Evolutionary conservation across 768 basidiomycete species (phyloP).

Genomic region (Rhizopogon vesiculosus): DNA sequence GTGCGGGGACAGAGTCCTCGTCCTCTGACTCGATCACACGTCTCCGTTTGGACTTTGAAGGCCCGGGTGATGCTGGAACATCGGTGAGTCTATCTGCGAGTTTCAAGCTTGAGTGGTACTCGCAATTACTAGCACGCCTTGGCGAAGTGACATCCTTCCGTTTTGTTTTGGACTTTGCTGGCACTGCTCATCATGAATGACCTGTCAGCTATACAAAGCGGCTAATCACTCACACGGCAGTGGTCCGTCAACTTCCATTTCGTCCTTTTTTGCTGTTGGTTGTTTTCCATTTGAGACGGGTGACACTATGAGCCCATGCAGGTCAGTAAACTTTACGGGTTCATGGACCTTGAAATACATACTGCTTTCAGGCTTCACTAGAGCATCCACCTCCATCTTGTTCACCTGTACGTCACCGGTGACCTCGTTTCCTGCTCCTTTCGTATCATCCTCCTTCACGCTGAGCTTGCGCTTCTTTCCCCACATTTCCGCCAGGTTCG

Average conservation of each 20-base stretch:
- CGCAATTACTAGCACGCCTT: slow-evolving; percentile 11
- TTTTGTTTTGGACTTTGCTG: slow-evolving; percentile 33
- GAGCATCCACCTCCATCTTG: not conserved
- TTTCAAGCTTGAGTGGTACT: slow-evolving; percentile 8
- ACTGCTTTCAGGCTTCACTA: not conserved
- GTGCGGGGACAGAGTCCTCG: slow-evolving; percentile 26
- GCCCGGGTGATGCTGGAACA: slow-evolving; percentile 16
- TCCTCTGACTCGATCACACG: slow-evolving; percentile 53
- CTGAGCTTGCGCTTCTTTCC: slow-evolving; percentile 40
- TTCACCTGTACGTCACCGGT: slow-evolving; percentile 1
- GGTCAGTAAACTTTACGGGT: not conserved
- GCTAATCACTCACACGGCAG: not conserved
- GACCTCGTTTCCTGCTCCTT: slow-evolving; percentile 12
- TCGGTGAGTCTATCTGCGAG: not conserved
- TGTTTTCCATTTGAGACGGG: not conserved
- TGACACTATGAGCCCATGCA: not conserved
- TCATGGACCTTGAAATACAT: not conserved
- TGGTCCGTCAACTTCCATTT: not conserved
- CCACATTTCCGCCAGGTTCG: slow-evolving; percentile 79
- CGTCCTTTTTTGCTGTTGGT: not conserved
- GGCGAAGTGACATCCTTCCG: slow-evolving; percentile 28
- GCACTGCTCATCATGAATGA: slow-evolving; percentile 11
- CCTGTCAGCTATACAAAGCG: not conserved
- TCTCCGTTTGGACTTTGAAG: slow-evolving; percentile 42
- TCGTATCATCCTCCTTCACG: slow-evolving; percentile 20